A percentile compares a stretch with the other conserved stretches of the same genome.
These are phyloP conservation scores for Aureobasidium sp. DNA, from an alignment of 2,329 filamentous ascomycete species.

Conservation along the genomic window DNA sequence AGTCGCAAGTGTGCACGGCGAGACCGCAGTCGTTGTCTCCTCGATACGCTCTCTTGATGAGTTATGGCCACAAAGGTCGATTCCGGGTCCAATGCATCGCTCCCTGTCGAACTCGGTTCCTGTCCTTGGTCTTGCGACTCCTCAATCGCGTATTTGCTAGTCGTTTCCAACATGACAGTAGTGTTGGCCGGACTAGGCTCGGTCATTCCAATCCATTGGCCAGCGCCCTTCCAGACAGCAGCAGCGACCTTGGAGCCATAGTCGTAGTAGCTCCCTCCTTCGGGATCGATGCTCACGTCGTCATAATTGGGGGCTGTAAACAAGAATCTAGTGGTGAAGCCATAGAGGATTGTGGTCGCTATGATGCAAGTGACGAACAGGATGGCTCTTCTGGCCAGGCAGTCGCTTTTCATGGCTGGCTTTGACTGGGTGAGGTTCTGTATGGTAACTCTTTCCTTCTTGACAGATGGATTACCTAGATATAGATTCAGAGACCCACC, in stretches of 20 bases:
- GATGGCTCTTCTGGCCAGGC: not conserved
- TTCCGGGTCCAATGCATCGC: not conserved
- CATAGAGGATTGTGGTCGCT: not conserved
- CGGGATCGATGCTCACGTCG: conserved; percentile 1
- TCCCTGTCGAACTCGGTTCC: not conserved
- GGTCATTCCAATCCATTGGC: not conserved
- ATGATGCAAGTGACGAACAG: not conserved
- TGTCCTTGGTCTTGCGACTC: not conserved
- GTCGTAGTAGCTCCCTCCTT: not conserved
- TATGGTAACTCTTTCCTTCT: not conserved
- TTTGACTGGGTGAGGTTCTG: too few relatives aligned
- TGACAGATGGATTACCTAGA: not conserved
- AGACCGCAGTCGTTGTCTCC: not conserved
- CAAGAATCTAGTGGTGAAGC: not conserved
- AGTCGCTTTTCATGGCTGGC: not conserved
- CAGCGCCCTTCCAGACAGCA: not conserved
- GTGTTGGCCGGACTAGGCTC: not conserved
- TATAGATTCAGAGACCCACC: not conserved
- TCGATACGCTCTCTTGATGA: not conserved
- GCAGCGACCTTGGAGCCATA: not conserved
- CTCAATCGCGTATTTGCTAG: not conserved
- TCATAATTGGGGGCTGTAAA: not conserved
- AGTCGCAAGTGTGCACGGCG: not conserved
- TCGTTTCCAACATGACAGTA: not conserved
- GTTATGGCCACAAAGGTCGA: not conserved